Base-by-base conservation (phyloP, 495 filamentous ascomycete species). In the Pyrenula massariospora region DNA sequence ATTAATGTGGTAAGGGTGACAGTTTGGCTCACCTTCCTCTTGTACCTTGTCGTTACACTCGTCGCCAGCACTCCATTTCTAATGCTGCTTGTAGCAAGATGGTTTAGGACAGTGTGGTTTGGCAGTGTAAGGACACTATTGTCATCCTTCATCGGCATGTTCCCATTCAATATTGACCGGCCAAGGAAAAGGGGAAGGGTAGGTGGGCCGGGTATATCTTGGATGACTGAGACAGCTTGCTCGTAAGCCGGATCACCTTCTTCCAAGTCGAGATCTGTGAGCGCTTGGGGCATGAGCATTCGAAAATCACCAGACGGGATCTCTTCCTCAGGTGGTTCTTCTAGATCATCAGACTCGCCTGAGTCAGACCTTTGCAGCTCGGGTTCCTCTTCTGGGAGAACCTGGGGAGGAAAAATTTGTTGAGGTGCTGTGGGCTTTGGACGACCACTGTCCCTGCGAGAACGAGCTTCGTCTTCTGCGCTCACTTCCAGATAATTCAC, bases 51-150 rank as follows among this genome's bases (percentile, higher is more conserved):
- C 15, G 93, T 98, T 19, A 89, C 93, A 65, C 90, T 96, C 2
- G 95, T 93, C n/a, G 94, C 93, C 58, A 98, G 77, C 24, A 97
- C 87, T 55, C 88, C 87, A 57, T 95, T 88, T 71, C 95, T 96
- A 69, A 98, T 98, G 69, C 91, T 96, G 74, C 91, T 96, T 2
- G 93, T 98, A n/a, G 92, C 92, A 51, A 98, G 74, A 68, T 98
- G 93, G 61, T 98, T 98, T 60, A 98, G 71, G 23, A 98, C 89
- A 1, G 93, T 96, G 60, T 98, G 93, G 62, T 97, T 98, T 12
- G 93, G 93, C 75, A 96, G 91, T 54, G 84, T 91, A 47, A 98
- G 70, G 49, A 98, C 94, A 71, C 91, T 95, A 68, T 89, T 94
- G 66, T 98, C 93, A 70, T 97, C 93, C 72, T 96, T 97, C 76